phyloP scores from a whole-genome alignment of 306 rosid genomes.

The Pterocarpus santalinus region DNA sequence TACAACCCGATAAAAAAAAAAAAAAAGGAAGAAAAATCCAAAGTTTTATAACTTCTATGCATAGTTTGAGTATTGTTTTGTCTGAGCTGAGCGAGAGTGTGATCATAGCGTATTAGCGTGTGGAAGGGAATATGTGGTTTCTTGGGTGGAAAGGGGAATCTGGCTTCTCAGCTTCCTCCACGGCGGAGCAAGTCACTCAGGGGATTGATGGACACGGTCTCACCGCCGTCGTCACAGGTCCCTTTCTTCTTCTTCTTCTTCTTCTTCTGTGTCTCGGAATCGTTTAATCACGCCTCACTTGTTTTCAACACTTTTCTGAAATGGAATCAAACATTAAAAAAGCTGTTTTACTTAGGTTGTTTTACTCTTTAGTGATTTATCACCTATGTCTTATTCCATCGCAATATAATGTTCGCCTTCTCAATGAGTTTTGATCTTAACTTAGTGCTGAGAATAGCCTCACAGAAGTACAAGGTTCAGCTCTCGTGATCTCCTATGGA shows the following conservation, averaged over 20 bases:
- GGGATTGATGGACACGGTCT: conserved; percentile 67
- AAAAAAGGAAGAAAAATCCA: too few relatives aligned
- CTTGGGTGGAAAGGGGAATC: conserved; percentile 65
- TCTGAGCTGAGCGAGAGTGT: too few relatives aligned
- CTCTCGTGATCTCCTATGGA: background rate
- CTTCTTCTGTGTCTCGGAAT: too few relatives aligned
- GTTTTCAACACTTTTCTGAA: background rate
- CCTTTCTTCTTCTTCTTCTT: background rate
- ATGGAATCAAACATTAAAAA: too few relatives aligned
- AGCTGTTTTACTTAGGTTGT: background rate
- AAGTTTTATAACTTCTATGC: too few relatives aligned
- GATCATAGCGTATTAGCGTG: background rate
- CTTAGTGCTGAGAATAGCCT: background rate
- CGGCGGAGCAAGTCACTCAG: conserved; percentile 76
- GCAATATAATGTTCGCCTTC: background rate
- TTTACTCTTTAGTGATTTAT: conserved; percentile 8
- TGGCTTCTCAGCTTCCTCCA: conserved; percentile 78
- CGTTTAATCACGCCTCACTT: too few relatives aligned
- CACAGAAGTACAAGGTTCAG: too few relatives aligned
- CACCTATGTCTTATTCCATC: background rate
- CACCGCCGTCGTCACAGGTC: conserved; percentile 84
- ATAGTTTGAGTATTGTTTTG: too few relatives aligned
- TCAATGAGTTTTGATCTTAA: conserved; percentile 1
- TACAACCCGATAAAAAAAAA: too few relatives aligned
- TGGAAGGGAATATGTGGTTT: conserved; percentile 60